phyloP scores from a whole-genome alignment of 176 grass and related monocot genomes.

The Eremochloa ophiuroides region DNA sequence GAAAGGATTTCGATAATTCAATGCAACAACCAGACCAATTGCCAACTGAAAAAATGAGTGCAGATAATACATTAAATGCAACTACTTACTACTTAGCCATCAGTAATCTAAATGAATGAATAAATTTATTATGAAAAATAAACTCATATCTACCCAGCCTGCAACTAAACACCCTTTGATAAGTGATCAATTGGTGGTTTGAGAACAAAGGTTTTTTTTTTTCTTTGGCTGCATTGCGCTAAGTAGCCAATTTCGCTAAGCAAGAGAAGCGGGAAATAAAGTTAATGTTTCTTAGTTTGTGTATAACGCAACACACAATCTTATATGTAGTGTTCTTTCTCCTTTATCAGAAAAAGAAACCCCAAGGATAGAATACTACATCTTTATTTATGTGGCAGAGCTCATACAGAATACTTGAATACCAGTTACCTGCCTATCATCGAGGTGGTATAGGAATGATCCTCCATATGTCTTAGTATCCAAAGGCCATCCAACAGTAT shows the following conservation, averaged over 20 bases:
- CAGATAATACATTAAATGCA: constrained; percentile 19
- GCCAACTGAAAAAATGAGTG: constrained; percentile 61
- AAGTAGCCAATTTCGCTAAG: background rate
- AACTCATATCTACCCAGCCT: background rate
- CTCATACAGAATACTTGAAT: background rate
- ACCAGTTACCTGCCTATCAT: constrained; percentile 73
- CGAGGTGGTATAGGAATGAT: constrained; percentile 88
- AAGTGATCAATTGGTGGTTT: background rate
- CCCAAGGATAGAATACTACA: background rate
- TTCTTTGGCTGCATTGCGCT: background rate
- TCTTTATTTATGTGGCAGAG: background rate
- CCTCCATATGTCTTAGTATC: constrained; percentile 83
- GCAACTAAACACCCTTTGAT: background rate
- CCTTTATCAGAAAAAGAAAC: background rate
- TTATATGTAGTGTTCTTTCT: background rate
- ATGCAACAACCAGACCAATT: constrained; percentile 84
- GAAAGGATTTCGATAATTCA: constrained; percentile 92
- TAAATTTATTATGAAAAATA: background rate
- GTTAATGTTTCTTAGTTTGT: background rate
- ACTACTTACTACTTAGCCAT: background rate
- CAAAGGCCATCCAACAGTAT: constrained; percentile 96
- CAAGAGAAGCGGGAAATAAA: background rate
- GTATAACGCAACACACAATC: background rate
- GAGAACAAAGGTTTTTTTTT: background rate
- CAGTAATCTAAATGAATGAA: background rate